Percentiles rank a stretch among this genome's conserved stretches.
These are phyloP conservation scores for Cercospora brassicicola DNA, from an alignment of 2,329 filamentous ascomycete species.

Conservation along the genomic window DNA sequence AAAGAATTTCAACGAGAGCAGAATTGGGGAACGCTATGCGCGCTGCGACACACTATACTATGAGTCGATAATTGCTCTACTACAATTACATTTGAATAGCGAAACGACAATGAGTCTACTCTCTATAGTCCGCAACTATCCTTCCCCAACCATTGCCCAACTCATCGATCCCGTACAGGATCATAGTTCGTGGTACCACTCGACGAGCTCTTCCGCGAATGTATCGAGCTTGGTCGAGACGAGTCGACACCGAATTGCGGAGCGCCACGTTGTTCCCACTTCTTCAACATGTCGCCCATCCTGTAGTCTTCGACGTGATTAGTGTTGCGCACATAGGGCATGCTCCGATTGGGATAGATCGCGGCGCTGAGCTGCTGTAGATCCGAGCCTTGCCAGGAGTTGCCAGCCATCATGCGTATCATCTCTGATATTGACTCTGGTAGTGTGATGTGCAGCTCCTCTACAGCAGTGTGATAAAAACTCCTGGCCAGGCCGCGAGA, in stretches of 20 bases:
- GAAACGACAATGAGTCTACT: not conserved
- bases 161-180: conserved; percentile 8
- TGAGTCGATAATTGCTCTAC: not conserved
- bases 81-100: not conserved
- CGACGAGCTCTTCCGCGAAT: not conserved
- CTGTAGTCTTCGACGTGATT: conserved; percentile 7
- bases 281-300: conserved; percentile 8
- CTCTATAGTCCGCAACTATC: not conserved
- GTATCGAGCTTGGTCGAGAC: not conserved
- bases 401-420: conserved; percentile 5
- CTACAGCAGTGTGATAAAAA: conserved; percentile 7
- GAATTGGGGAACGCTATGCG: no score
- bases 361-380: not conserved
- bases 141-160: not conserved
- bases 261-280: not conserved
- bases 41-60: no score
- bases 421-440: not conserved
- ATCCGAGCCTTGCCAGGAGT: conserved; percentile 8
- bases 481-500: conserved; percentile 3
- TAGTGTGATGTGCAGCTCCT: not conserved
- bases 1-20: no score
- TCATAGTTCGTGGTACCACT: conserved; percentile 1
- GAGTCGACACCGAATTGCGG: not conserved
- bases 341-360: conserved; percentile 13
- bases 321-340: not conserved